Evolutionary conservation across 352 stramenopile species (phyloP).

Genomic region (Globisporangium cystogenes): DNA sequence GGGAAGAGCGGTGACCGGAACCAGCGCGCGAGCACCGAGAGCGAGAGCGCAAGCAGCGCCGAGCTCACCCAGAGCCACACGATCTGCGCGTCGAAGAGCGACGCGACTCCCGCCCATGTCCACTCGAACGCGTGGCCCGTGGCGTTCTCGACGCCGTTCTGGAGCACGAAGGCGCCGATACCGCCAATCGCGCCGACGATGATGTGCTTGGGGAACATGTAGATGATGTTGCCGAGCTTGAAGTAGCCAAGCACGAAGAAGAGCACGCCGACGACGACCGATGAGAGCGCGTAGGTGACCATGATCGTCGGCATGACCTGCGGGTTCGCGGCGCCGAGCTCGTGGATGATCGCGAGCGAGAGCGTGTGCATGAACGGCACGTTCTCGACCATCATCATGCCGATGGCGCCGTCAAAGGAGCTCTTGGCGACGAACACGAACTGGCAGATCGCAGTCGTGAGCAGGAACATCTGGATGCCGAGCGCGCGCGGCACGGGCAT

Average conservation of each 20-base stretch:
- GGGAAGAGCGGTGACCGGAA: constrained; percentile 63
- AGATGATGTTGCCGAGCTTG: constrained; percentile 88
- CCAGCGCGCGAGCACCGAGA: constrained; percentile 51
- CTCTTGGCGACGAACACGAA: constrained; percentile 76
- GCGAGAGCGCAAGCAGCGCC: constrained; percentile 36
- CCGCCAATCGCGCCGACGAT: constrained; percentile 94
- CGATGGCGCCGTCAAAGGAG: constrained; percentile 68
- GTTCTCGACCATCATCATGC: constrained; percentile 96
- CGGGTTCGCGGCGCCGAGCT: constrained; percentile 66
- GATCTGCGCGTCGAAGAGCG: constrained; percentile 40
- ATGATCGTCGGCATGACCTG: constrained; percentile 88
- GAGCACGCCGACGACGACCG: constrained; percentile 81
- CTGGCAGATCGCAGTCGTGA: constrained; percentile 75
- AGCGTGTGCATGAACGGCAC: constrained; percentile 94
- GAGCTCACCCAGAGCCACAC: constrained; percentile 71
- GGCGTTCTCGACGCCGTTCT: constrained; percentile 83
- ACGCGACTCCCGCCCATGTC: constrained; percentile 39
- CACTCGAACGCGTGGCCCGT: constrained; percentile 64
- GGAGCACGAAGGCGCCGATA: constrained; percentile 86
- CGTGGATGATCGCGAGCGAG: constrained; percentile 76
- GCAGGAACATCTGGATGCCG: constrained; percentile 80
- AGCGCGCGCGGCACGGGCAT: constrained; percentile 70
- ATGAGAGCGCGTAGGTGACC: constrained; percentile 88
- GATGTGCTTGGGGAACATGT: constrained; percentile 94
- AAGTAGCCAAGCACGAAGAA: constrained; percentile 90